Base-by-base conservation (phyloP, 768 basidiomycete genomes). In the Russula sp. region DNA sequence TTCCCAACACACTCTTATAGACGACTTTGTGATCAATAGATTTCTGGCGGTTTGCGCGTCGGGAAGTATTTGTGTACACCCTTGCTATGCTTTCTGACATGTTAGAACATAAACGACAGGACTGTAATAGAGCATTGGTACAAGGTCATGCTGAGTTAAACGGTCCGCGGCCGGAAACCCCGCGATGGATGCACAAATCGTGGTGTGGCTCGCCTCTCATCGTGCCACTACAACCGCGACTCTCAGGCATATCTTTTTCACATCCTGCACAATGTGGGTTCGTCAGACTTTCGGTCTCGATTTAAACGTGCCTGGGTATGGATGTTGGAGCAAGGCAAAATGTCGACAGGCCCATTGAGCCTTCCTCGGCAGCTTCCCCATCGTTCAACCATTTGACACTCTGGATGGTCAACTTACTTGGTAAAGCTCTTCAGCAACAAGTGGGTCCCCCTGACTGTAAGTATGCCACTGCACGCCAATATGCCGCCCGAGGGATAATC, bases 1-100 rank as follows among this genome's bases (percentile, higher is more conserved):
- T 91, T 55, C 86, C 85, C 27, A 93, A 75, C 0, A 87, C 85
- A 62, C 82, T 80, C 66, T 84, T 91, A 75, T 84, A 91, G 0
- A 86, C 82, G 1, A 77, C 74, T 69, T 85, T 91, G 51, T 78
- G 82, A 27, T 90, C 88, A 16, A 69, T 7, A 8, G 66, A 62
- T 18, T 73, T 63, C n/a, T 76, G 76, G 22, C 74, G 71, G 66
- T 78, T 84, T 34, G 81, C 82, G 47, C 89, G 84, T 68, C 87
- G 88, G 0, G 89, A 88, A 13, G 73, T 72, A 64, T 86, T 82
- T 7, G 75, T 80, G 64, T 88, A 80, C 0, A 77, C 76, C 35
- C 79, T 80, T 34, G 80, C 87, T 18, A 74, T 71, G 59, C 78
- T 80, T 39, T 79, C 76, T 1, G 82, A 72, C 83, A 84, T 86